Evolutionary conservation across 306 rosid species (phyloP).

Genomic region (Oxytropis ochrocephala): DNA sequence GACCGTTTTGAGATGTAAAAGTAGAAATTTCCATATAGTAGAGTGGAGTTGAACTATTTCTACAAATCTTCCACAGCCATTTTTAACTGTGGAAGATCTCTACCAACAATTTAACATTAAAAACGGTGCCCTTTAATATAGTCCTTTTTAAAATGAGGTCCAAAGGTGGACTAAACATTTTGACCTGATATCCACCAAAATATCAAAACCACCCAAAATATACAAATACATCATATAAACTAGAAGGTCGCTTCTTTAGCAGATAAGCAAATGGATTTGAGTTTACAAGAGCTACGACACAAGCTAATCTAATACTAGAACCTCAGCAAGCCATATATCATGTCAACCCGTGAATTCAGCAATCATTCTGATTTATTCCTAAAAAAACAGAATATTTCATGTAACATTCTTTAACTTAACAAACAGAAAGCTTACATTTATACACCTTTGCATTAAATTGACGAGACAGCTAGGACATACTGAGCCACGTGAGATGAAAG

Average conservation of each 20-base stretch:
- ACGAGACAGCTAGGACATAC: constrained; percentile 74
- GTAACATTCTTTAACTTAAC: not conserved
- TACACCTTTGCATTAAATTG: constrained; percentile 88
- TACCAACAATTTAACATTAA: not conserved
- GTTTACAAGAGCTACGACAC: not conserved
- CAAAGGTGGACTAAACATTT: no score
- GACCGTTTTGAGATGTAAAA: not conserved
- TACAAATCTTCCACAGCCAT: not conserved
- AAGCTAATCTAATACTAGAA: constrained; percentile 2
- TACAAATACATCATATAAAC: not conserved
- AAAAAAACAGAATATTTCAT: not conserved
- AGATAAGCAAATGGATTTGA: constrained; percentile 1
- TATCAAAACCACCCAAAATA: not conserved
- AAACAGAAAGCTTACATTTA: constrained; percentile 16
- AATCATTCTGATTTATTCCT: not conserved
- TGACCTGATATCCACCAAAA: no score
- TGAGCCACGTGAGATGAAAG: constrained; percentile 30
- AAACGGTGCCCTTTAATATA: no score
- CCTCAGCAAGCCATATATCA: not conserved
- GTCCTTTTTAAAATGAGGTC: not conserved
- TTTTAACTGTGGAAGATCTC: not conserved
- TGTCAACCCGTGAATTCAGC: not conserved
- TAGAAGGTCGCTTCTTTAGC: constrained; percentile 15
- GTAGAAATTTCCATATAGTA: not conserved
- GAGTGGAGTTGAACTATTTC: not conserved